Base-by-base conservation (phyloP, 352 stramenopile species). In the Phytophthora sp. region DNA sequence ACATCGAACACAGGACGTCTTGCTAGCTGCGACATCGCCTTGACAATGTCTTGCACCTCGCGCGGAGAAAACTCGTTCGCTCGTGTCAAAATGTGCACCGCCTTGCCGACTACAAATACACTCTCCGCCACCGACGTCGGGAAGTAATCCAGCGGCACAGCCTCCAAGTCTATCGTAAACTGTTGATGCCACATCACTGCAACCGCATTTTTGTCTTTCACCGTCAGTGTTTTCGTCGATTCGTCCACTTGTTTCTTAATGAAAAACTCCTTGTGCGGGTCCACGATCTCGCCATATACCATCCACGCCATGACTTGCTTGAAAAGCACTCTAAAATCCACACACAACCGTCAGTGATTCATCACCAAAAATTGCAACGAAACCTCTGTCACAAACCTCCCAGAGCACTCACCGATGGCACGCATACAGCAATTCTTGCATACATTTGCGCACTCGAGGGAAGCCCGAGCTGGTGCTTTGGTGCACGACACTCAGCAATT, bases 251-350 rank as follows among this genome's bases (percentile, higher is more conserved):
- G 27, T 16, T 74, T 76, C 62, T 82, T 74, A 44, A 95, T 73
- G 69, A 95, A 93, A 73, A 95, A 95, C 51, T 95, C 86, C 23
- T 66, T 55, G 45, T 80, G 82, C 38, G 86, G 86, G 24, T 95
- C 86, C 8, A 89, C 59, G 27, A 92, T 72, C 26, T 90, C 79
- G 4, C 82, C 82, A 44, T 89, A 84, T 8, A 89, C 49, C 75
- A 95, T 91, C 84, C 84, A 95, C 47, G 81, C 71, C n/a, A 93
- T 50, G n/a, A 93, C 89, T 35, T 95, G 86, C 57, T 90, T 88
- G 29, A 82, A 92, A 23, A 93, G 51, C 4, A 93, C 80, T 16
- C 80, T 90, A 63, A 47, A 41, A 36, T 0, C 7, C 12, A 44
- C 20, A 55, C n/a, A 9, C 15, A 31, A 56, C 47, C 36, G 18